phyloP scores from a whole-genome alignment of 176 grass and related monocot genomes.

The Juncus inflexus region DNA sequence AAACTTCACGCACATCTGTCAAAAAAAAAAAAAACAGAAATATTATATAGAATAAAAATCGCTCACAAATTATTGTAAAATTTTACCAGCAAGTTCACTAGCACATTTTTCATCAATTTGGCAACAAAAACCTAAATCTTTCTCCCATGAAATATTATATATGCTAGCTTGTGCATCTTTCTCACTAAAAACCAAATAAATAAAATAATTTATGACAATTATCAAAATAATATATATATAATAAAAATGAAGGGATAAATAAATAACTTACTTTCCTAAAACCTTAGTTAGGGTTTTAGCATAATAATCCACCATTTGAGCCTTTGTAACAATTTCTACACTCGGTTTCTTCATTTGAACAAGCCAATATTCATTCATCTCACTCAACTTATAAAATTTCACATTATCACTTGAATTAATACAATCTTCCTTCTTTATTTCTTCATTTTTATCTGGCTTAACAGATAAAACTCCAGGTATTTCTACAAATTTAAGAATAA shows the following conservation, averaged over 20 bases:
- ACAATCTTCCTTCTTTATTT: conserved; percentile 33
- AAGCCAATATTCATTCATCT: conserved; percentile 65
- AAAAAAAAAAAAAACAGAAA: conserved; percentile 18
- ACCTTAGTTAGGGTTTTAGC: conserved; percentile 64
- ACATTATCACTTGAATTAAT: conserved; percentile 16
- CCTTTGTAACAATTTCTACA: conserved; percentile 80
- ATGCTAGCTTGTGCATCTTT: conserved; percentile 92
- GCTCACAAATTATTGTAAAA: background rate
- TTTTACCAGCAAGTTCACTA: conserved; percentile 56
- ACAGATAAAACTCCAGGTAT: conserved; percentile 56
- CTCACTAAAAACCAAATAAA: conserved; percentile 45
- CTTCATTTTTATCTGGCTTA: conserved; percentile 38
- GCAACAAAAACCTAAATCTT: conserved; percentile 85
- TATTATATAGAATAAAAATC: background rate
- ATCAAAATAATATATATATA: conserved; percentile 17
- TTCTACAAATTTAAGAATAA: conserved; percentile 29
- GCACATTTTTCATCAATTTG: conserved; percentile 62
- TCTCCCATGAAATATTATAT: conserved; percentile 77
- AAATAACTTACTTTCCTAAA: conserved; percentile 67
- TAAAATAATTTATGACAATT: background rate
- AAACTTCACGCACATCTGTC: conserved; percentile 65
- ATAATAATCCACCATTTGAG: conserved; percentile 82
- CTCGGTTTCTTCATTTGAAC: conserved; percentile 69
- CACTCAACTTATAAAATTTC: conserved; percentile 30
- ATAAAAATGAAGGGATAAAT: conserved; percentile 8